Conservation (phyloP, 2,329 filamentous ascomycete genomes). For the Coniochaeta pulveracea region DNA sequence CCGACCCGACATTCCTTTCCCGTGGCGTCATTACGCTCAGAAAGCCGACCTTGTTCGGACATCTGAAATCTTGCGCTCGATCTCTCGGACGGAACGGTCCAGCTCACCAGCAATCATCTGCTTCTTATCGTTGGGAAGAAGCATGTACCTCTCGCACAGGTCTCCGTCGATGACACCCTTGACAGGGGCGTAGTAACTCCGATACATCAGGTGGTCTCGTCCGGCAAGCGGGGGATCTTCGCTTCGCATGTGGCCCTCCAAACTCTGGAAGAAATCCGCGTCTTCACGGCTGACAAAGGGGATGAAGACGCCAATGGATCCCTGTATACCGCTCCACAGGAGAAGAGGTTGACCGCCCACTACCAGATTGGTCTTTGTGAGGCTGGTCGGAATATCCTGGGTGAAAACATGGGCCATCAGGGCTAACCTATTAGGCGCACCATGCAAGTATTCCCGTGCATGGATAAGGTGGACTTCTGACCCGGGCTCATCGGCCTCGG, state of each 20-base stretch:
- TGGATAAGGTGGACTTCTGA: conserved; percentile 86
- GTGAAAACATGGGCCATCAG: conserved; percentile 83
- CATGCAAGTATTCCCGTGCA: conserved; percentile 80
- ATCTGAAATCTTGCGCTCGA: conserved; percentile 87
- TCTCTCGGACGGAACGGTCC: conserved; percentile 81
- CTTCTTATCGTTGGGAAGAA: conserved; percentile 81
- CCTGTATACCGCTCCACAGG: conserved; percentile 89
- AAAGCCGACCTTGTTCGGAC: conserved; percentile 49
- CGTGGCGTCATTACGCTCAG: no score
- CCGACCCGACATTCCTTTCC: no score
- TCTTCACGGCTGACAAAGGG: conserved; percentile 88
- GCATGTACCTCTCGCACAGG: conserved; percentile 81
- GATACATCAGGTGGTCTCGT: conserved; percentile 89
- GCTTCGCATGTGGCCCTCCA: conserved; percentile 77
- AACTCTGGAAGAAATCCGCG: conserved; percentile 91
- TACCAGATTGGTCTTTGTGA: conserved; percentile 81
- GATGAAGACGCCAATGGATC: conserved; percentile 85
- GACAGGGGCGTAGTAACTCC: conserved; percentile 90
- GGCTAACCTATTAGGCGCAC: conserved; percentile 72
- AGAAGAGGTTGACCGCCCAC: conserved; percentile 86
- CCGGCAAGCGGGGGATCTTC: conserved; percentile 85
- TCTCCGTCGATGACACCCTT: conserved; percentile 97
- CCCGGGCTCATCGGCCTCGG: conserved; percentile 85
- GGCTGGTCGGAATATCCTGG: conserved; percentile 83
- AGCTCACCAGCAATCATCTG: conserved; percentile 89